Percentiles rank a stretch among this genome's conserved stretches.
Conservation (phyloP, 352 stramenopile species). For the Pythium sukuiense region DNA sequence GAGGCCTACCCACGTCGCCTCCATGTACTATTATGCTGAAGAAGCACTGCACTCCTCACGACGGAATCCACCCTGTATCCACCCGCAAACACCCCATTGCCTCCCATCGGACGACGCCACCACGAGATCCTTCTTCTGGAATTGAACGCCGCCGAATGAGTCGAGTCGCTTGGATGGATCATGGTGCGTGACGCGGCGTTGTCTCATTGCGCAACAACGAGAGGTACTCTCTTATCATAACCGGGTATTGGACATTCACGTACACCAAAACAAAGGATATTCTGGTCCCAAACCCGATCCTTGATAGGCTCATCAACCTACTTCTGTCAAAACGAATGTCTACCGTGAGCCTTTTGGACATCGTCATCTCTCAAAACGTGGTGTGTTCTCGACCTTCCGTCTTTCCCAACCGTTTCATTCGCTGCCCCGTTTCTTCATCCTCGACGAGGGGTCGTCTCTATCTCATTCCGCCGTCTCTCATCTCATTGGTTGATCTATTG, state of each 20-base stretch:
- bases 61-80: too few relatives aligned
- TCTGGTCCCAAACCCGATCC: too few relatives aligned
- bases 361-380: slow-evolving; percentile 2
- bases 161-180: not conserved
- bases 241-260: too few relatives aligned
- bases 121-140: slow-evolving; percentile 7
- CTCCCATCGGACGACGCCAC: not conserved
- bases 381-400: not conserved
- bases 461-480: not conserved
- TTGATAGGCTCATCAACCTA: too few relatives aligned
- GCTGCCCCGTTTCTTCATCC: slow-evolving; percentile 3
- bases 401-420: slow-evolving; percentile 18
- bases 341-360: too few relatives aligned
- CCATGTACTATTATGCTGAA: too few relatives aligned
- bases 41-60: too few relatives aligned
- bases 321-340: too few relatives aligned
- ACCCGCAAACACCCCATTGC: too few relatives aligned
- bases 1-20: too few relatives aligned
- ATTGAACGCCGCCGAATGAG: not conserved
- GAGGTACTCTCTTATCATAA: too few relatives aligned
- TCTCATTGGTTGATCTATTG: slow-evolving; percentile 3
- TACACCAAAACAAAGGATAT: too few relatives aligned
- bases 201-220: slow-evolving; percentile 3
- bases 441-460: slow-evolving; percentile 20
- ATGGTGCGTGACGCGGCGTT: not conserved